Conservation (phyloP, 2,329 filamentous ascomycete species). For the Didymella sp. region DNA sequence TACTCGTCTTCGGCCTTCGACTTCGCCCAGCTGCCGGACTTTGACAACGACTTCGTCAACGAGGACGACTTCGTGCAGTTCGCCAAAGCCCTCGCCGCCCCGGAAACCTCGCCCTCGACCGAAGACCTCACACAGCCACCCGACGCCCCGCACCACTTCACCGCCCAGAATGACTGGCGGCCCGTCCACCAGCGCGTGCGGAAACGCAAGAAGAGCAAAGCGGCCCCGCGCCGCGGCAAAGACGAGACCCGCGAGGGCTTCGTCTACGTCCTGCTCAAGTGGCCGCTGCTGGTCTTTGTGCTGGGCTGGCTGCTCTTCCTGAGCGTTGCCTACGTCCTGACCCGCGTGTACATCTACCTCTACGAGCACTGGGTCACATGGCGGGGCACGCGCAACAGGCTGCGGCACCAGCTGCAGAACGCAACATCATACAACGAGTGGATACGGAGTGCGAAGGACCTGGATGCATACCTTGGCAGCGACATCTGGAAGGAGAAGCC, state of each 20-base stretch:
- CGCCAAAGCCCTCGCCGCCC: conserved; percentile 79
- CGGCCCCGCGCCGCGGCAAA: conserved; percentile 60
- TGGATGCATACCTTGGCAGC: conserved; percentile 84
- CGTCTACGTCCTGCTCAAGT: conserved; percentile 87
- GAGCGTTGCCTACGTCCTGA: conserved; percentile 76
- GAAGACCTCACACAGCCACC: conserved; percentile 59
- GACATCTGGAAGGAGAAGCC: conserved; percentile 79
- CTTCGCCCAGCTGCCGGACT: conserved; percentile 75
- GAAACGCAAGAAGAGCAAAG: conserved; percentile 47
- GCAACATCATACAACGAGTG: conserved; percentile 83
- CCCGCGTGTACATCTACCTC: conserved; percentile 84
- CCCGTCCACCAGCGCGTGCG: conserved; percentile 78
- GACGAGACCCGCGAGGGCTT: conserved; percentile 96
- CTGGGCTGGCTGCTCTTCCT: conserved; percentile 80
- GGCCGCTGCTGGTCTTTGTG: conserved; percentile 84
- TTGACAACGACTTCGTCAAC: conserved; percentile 76
- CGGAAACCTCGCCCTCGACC: conserved; percentile 73
- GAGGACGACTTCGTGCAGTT: conserved; percentile 79
- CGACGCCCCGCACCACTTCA: conserved; percentile 68
- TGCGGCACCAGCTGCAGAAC: conserved; percentile 74
- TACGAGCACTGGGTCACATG: conserved; percentile 94
- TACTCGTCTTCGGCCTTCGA: conserved; percentile 72
- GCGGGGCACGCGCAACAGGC: conserved; percentile 76
- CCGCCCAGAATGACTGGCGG: conserved; percentile 94
- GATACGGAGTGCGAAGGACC: conserved; percentile 76